phyloP scores from a whole-genome alignment of 352 stramenopile species.

The Blastocystis sp. region DNA sequence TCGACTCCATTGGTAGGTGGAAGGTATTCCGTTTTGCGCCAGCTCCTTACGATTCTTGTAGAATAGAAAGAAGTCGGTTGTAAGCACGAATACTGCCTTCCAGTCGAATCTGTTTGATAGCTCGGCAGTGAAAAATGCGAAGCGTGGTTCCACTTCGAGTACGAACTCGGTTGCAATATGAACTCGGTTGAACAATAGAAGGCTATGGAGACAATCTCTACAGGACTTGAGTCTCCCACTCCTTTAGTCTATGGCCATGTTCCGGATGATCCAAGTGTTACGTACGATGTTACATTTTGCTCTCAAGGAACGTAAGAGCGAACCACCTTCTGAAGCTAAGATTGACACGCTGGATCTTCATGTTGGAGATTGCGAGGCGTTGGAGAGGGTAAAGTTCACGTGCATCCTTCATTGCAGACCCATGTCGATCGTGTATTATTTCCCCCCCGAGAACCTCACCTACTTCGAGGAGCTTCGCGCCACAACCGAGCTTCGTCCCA shows the following conservation, averaged over 20 bases:
- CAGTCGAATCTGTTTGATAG: background rate
- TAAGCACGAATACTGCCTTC: background rate
- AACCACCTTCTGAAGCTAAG: background rate
- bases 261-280: background rate
- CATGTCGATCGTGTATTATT: slow-evolving; percentile 49
- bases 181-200: no score
- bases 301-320: background rate
- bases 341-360: background rate
- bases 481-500: background rate
- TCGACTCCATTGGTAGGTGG: no score
- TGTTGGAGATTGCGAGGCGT: background rate
- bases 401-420: background rate
- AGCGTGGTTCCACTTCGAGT: background rate
- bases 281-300: slow-evolving; percentile 32
- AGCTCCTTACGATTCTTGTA: background rate
- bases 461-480: background rate
- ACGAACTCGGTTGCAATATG: no score
- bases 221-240: no score
- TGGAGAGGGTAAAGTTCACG: background rate
- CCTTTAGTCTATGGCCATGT: no score
- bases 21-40: no score
- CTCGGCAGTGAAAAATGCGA: background rate
- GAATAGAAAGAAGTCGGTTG: background rate
- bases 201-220: no score
- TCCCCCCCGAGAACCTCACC: background rate